Evolutionary conservation across 2,329 filamentous ascomycete species (phyloP), one percentile per base, ranked within the genome.

Genomic region (Cryphonectria nitschkei): DNA sequence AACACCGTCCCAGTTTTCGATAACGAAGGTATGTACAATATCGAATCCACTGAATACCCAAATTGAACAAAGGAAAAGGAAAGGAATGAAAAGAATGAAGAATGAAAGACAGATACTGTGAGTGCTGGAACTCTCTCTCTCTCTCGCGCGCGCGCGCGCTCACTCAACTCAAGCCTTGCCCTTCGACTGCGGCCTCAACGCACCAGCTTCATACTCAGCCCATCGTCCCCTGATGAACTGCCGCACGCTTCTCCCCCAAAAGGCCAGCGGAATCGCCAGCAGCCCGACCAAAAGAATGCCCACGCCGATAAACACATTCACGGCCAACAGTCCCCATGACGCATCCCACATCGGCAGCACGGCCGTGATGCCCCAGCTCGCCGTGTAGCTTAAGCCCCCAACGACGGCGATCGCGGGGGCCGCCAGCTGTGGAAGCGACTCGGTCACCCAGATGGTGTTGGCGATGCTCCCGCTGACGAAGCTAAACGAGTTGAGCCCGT

Each of bases 341-440:
- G 29, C 34, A 11, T 71, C 52, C 74, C 74, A 76, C 50, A 61
- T 29, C 29, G 64, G 63, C 29, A 76, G 68, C 32, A 65, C 68
- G 52, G 64, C 69, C 46, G 72, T 74, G 54, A 75, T 70, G 14
- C 68, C 69, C 67, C 72, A 74, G 65, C 72, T 73, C 56, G 72
- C 67, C 16, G 71, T 65, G 58, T 74, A 73, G 71, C 72, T 74
- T 39, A 74, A 65, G 60, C 72, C 75, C 16, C 74, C 74, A 2
- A 76, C 73, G n/a, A 75, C 70, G 1, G 70, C 69, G 29, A 76
- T 65, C 19, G 71, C 74, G 3, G 76, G 75, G 1, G 76, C 75
- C 8, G 76, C 76, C 75, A 76, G 77, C 37, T 72, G 74, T 8
- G 76, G 76, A 52, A 77, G 76, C 0, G 75, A 75, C 50, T 77